Evolutionary conservation across 805 yeast species (phyloP), one percentile per base, ranked within the genome.

Genomic region (Sugiyamaella marilandica): DNA sequence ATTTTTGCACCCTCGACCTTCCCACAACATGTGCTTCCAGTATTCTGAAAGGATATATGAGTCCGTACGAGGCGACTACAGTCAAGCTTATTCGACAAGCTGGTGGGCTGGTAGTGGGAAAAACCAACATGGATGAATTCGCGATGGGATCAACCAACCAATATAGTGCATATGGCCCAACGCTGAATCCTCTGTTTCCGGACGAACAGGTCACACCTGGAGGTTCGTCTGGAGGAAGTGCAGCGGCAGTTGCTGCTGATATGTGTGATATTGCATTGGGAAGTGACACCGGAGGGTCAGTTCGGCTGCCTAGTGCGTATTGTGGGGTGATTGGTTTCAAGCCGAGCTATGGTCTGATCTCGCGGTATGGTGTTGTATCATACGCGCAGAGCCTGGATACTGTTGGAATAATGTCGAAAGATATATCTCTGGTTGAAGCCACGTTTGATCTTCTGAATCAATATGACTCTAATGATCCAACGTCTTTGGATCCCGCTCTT

Each of bases 201-300:
- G 58, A 61, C 14, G 67, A 68, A 16, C 66, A 67, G 47, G 68
- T 78, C 37, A 70, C 80, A 1, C 75, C 85, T 2, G 99, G 99
- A 10, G 99, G 99, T 0, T 90, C 97, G 0, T 88, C 96, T 5
- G 97, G 98, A 16, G 99, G 99, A 0, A 80, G 94, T 36, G 98
- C 98, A 0, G 96, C 96, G 0, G 87, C 95, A 0, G 96, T 92
- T 1, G 84, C 92, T 0, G 79, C 84, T 0, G 84, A 72, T 1
- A 63, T 82, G 56, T 84, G 82, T 33, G 88, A 85, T 64, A 82
- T 87, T 61, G 79, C 95, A 1, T 68, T 94, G 35, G 99, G 99
- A 0, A 87, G 98, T 0, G 99, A 94, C 62, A 94, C 99, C 0
- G 99, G 99, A 4, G 99, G 99, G 0, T 89, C 97, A 0, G 88